Evolutionary conservation across 2,329 filamentous ascomycete genomes (phyloP), one percentile per base, ranked within the genome.

Genomic region (Apiospora marii): DNA sequence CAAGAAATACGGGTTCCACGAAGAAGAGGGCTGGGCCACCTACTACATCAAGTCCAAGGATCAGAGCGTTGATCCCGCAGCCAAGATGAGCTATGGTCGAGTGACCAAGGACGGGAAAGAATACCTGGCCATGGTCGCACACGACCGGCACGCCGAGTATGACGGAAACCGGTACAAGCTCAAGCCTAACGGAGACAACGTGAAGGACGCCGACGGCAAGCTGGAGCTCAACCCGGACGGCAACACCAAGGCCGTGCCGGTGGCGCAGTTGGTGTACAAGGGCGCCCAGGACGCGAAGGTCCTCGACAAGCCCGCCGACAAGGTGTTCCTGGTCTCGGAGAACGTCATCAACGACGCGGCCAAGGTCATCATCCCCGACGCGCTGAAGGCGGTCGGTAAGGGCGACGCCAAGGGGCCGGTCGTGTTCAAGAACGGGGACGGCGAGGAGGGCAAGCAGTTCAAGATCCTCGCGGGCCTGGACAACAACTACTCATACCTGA

Each of bases 81-180:
- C 64, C 64, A 44, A 43, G 6, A 43, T 67, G 4, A 67, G 64
- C 64, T 67, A 67, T 13, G 37, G 64, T 24, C n/a, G 64, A 6
- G 64, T 44, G 24, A 41, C n/a, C 2, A 67, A 67, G 13, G 64
- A 43, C 22, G 64, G 10, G 6, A 67, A 67, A 16, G 30, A 67
- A 1, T 67, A 67, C n/a, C 8, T 43, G 4, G 30, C 34, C 16
- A n/a, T 67, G 16, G 61, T 67, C n/a, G 61, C 61, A 3, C 61
- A 67, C 41, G 61, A 67, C 10, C 61, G 34, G 12, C n/a, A 41
- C 30, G 61, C 61, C 14, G 30, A 37, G 10, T 24, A 43, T 16
- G 61, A 67, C 16, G 61, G 61, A 14, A 67, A 67, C 61, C 19
- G 61, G 16, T 67, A 67, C n/a, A 67, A 41, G n/a, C 61, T 67